Evolutionary conservation across 2,329 filamentous ascomycete species (phyloP).

Genomic region (Fusarium sp.): DNA sequence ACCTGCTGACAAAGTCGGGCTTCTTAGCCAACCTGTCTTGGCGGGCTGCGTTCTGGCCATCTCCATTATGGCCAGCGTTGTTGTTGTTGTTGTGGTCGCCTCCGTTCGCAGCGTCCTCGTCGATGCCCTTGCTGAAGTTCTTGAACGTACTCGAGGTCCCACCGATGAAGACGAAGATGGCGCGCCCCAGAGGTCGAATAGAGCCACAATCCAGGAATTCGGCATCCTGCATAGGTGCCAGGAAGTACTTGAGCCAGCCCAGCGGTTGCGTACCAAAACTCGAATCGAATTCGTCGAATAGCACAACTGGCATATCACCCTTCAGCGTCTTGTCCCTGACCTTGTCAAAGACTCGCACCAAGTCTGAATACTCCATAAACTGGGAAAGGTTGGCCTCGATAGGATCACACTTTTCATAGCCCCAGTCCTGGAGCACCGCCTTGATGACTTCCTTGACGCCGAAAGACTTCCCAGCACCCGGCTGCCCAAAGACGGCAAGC

Average conservation of each 20-base stretch:
- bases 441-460: not conserved
- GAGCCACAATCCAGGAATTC: not conserved
- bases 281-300: not conserved
- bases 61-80: too few species aligned
- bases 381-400: not conserved
- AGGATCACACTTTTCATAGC: too few species aligned
- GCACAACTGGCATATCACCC: not conserved
- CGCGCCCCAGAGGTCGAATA: rapidly evolving
- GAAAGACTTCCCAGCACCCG: not conserved
- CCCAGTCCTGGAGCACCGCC: too few species aligned
- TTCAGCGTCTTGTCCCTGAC: not conserved
- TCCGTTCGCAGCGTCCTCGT: too few species aligned
- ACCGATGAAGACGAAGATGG: not conserved
- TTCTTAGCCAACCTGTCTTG: not conserved
- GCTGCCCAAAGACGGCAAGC: not conserved
- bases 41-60: too few species aligned
- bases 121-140: too few species aligned
- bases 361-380: not conserved
- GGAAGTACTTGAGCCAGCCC: not conserved
- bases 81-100: too few species aligned
- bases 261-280: rapidly evolving
- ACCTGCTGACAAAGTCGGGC: constrained; percentile 4
- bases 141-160: not conserved
- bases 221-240: not conserved
- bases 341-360: not conserved